phyloP scores from a whole-genome alignment of 805 yeast genomes.

The Zygotorulaspora florentina region DNA sequence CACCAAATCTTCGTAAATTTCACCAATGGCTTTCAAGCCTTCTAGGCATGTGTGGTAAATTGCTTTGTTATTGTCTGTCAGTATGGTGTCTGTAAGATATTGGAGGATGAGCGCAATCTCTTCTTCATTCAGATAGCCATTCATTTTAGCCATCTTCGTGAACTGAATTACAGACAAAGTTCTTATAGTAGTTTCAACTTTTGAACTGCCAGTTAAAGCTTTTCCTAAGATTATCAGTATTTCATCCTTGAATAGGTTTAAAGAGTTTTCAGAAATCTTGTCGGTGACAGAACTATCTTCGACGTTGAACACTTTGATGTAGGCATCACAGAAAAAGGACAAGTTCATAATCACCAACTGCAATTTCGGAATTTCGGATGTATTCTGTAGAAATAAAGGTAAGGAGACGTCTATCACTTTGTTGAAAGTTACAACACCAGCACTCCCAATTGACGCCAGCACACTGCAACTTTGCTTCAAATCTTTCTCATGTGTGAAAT shows the following conservation, averaged over 20 bases:
- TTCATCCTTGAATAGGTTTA: constrained; percentile 56
- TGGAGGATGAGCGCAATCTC: constrained; percentile 63
- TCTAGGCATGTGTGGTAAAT: constrained; percentile 51
- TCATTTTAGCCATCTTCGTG: constrained; percentile 49
- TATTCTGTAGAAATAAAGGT: constrained; percentile 39
- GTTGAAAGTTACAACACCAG: constrained; percentile 46
- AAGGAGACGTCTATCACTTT: constrained; percentile 45
- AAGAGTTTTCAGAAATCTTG: constrained; percentile 31
- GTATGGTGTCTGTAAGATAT: constrained; percentile 58
- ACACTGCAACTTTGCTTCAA: constrained; percentile 61
- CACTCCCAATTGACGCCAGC: constrained; percentile 51
- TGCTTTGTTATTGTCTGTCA: constrained; percentile 48
- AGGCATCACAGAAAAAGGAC: constrained; percentile 53
- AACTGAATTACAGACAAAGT: constrained; percentile 63
- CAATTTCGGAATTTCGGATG: constrained; percentile 50
- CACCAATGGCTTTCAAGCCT: constrained; percentile 47
- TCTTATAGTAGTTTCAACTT: constrained; percentile 64
- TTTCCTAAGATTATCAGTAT: constrained; percentile 64
- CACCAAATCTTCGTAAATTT: constrained; percentile 37
- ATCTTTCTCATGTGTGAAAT: constrained; percentile 48
- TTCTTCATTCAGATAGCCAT: constrained; percentile 44
- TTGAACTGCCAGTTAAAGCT: constrained; percentile 62
- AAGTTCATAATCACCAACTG: constrained; percentile 56
- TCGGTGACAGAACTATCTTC: background rate
- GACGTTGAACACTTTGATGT: constrained; percentile 39